Percentiles rank a stretch among this genome's conserved stretches.
phyloP scores from a whole-genome alignment of 148 eudicot genomes.

The Mesembryanthemum crystallinum region DNA sequence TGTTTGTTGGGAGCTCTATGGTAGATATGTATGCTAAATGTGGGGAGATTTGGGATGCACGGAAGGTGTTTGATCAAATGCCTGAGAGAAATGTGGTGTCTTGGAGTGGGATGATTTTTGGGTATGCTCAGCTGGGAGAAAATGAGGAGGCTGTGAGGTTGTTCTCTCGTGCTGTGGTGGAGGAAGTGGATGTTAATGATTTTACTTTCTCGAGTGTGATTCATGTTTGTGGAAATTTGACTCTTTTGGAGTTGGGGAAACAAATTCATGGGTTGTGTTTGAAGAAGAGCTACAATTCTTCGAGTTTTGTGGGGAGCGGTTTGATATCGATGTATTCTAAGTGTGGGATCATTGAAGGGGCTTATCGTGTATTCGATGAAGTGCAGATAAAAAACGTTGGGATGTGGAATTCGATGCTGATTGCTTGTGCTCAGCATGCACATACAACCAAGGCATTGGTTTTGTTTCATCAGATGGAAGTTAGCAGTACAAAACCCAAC shows the following conservation, averaged over 20 bases:
- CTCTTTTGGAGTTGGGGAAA: conserved; percentile 68
- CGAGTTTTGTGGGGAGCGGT: conserved; percentile 79
- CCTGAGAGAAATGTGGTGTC: conserved; percentile 81
- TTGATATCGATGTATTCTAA: conserved; percentile 81
- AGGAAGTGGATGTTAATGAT: conserved; percentile 75
- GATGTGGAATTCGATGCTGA: conserved; percentile 86
- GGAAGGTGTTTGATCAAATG: conserved; percentile 80
- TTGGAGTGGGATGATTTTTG: conserved; percentile 85
- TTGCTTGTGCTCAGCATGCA: conserved; percentile 83
- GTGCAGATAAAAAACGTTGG: conserved; percentile 53
- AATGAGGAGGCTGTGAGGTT: conserved; percentile 69
- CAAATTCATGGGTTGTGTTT: conserved; percentile 65
- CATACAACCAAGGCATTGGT: conserved; percentile 49
- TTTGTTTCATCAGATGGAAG: conserved; percentile 51
- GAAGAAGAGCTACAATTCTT: conserved; percentile 56
- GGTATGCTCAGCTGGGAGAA: conserved; percentile 73
- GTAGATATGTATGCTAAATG: conserved; percentile 86
- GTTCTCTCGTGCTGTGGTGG: conserved; percentile 52
- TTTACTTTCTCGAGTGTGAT: conserved; percentile 76
- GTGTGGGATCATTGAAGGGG: conserved; percentile 64
- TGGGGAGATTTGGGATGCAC: conserved; percentile 48
- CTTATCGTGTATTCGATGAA: conserved; percentile 63
- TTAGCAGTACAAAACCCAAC: conserved; percentile 52
- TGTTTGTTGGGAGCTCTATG: conserved; percentile 75
- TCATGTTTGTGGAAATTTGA: conserved; percentile 73